Evolutionary conservation across 1,284 basidiomycete genomes (phyloP), one percentile per base, ranked within the genome.

Genomic region (Ceratobasidium sp.): DNA sequence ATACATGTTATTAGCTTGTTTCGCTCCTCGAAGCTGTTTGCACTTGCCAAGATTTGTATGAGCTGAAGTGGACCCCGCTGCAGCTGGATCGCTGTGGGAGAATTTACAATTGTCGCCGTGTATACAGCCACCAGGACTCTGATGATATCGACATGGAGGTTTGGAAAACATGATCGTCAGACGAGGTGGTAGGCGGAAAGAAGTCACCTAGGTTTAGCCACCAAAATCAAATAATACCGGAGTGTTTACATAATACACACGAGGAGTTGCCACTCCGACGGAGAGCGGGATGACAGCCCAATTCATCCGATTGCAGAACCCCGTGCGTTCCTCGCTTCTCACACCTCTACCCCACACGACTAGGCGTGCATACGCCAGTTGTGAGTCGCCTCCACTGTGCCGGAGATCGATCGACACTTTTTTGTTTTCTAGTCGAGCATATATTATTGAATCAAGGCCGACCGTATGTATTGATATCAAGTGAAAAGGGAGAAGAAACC

Each of bases 91-190:
- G 18, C 63, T 63, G 44, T 79, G 79, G 18, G 71, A 33, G 46
- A 66, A 75, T 51, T 64, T 71, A 55, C 79, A 80, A 15, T 46
- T 75, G 9, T 40, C 42, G 12, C 79, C 79, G 33, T 67, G 63
- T n/a, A 53, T 70, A 28, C 79, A 80, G 20, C 71, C 64, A n/a
- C 63, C 71, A 28, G 77, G 70, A 26, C 53, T 44, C 20, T 60
- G 58, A 63, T 73, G 40, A 66, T 70, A 77, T 49, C 68, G 67
- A 46, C 77, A 73, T 1, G 53, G 26, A 13, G 69, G 70, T 73
- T 73, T 69, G 1, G 69, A 40, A 26, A 70, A 60, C 66, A 77
- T 77, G 33, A 9, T 46, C 10, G 18, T 64, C 67, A 9, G n/a
- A 23, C 9, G 7, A 18, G 33, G 53, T 56, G 51, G 67, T 56